Percentiles rank a stretch among this genome's conserved stretches.
phyloP scores from a whole-genome alignment of 352 stramenopile genomes.

The Phytopythium delawarense region DNA sequence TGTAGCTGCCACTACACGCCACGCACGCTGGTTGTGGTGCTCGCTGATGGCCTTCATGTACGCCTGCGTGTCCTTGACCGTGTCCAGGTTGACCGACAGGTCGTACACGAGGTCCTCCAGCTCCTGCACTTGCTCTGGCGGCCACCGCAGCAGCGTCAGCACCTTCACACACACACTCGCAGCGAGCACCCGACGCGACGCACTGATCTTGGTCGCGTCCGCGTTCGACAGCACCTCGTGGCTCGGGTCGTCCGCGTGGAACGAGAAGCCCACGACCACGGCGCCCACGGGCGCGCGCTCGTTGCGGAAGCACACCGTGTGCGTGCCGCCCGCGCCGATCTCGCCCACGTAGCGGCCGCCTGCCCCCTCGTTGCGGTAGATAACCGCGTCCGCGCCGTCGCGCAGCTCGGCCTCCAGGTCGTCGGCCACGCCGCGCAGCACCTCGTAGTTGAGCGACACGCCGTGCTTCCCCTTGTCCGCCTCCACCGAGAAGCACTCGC shows the following conservation, averaged over 20 bases:
- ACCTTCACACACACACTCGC: neutral
- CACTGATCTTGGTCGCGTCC: slow-evolving; percentile 87
- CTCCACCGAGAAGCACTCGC: slow-evolving; percentile 76
- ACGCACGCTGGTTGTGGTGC: slow-evolving; percentile 67
- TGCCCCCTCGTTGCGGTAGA: slow-evolving; percentile 55
- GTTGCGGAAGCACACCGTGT: slow-evolving; percentile 81
- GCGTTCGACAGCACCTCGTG: slow-evolving; percentile 87
- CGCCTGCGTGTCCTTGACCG: slow-evolving; percentile 82
- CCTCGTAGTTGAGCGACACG: slow-evolving; percentile 87
- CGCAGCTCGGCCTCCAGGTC: slow-evolving; percentile 61
- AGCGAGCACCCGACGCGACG: slow-evolving; percentile 14
- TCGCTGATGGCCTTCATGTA: slow-evolving; percentile 87
- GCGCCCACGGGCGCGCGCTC: slow-evolving; percentile 49
- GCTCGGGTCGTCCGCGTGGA: slow-evolving; percentile 79
- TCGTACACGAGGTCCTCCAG: slow-evolving; percentile 87
- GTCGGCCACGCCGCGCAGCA: slow-evolving; percentile 65
- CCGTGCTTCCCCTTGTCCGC: slow-evolving; percentile 72
- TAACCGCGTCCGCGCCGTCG: slow-evolving; percentile 46
- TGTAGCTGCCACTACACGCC: neutral
- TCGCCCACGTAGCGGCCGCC: slow-evolving; percentile 51
- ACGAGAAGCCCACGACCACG: slow-evolving; percentile 81
- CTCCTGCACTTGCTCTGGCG: slow-evolving; percentile 79
- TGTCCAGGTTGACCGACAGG: slow-evolving; percentile 80
- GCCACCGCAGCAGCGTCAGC: slow-evolving; percentile 1
- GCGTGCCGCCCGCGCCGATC: slow-evolving; percentile 46